Conservation (phyloP, 2,329 filamentous ascomycete genomes). For the Neonectria hederae region DNA sequence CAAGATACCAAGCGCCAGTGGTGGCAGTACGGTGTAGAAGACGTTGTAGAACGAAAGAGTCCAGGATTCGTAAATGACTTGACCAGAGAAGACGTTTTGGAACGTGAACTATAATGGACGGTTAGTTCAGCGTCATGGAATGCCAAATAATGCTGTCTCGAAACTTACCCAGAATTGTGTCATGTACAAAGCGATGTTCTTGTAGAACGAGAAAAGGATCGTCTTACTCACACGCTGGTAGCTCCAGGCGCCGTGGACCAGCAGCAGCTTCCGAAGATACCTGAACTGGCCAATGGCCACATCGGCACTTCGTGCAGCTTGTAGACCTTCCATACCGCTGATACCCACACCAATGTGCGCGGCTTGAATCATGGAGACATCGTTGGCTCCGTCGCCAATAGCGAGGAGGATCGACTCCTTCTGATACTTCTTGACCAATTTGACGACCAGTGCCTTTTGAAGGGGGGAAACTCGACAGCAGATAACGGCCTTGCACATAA, state of each 20-base stretch:
- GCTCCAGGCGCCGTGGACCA: slow-evolving; percentile 97
- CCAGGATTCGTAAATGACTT: slow-evolving; percentile 99
- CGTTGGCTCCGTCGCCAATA: slow-evolving; percentile 97
- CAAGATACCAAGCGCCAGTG: slow-evolving; percentile 93
- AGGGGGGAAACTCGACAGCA: slow-evolving; percentile 97
- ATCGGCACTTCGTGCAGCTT: slow-evolving; percentile 94
- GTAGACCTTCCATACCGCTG: slow-evolving; percentile 94
- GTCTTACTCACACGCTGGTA: slow-evolving; percentile 98
- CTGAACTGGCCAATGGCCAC: slow-evolving; percentile 96
- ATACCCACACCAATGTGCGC: slow-evolving; percentile 98
- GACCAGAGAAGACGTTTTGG: slow-evolving; percentile 96
- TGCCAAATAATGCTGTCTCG: neutral
- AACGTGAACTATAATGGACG: slow-evolving; percentile 79
- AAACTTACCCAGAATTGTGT: slow-evolving; percentile 94
- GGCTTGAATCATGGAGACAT: slow-evolving; percentile 99
- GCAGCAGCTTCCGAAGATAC: slow-evolving; percentile 89
- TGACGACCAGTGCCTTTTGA: slow-evolving; percentile 97
- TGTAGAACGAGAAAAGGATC: slow-evolving; percentile 98
- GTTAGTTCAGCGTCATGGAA: slow-evolving; percentile 33
- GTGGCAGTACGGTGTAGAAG: slow-evolving; percentile 93
- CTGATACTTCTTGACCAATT: slow-evolving; percentile 93
- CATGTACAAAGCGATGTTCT: slow-evolving; percentile 98
- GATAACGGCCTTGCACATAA: slow-evolving; percentile 98
- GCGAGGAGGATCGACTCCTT: slow-evolving; percentile 91
- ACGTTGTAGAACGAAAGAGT: slow-evolving; percentile 99